Evolutionary conservation across 139 green algal species (phyloP).

Genomic region (Coccomyxa sp.): DNA sequence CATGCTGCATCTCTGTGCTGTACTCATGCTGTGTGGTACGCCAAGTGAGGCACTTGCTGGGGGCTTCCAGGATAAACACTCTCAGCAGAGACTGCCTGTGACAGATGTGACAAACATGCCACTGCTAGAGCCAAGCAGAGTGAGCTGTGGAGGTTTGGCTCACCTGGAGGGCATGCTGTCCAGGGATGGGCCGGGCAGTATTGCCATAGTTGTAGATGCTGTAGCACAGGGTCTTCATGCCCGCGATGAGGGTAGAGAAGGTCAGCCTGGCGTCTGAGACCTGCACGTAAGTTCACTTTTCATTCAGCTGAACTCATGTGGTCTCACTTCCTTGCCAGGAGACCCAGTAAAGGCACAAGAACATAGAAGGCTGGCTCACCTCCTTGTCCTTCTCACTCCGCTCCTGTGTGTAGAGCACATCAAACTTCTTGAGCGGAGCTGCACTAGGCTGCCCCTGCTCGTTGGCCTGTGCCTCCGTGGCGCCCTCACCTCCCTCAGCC

Average conservation of each 20-base stretch:
- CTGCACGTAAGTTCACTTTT: conserved; percentile 9
- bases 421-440: no score
- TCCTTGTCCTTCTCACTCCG: background rate
- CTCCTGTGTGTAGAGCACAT: background rate
- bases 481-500: no score
- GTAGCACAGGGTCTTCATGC: conserved; percentile 67
- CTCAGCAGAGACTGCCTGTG: no score
- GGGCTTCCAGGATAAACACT: no score
- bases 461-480: no score
- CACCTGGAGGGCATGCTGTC: background rate
- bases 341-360: background rate
- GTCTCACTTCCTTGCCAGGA: background rate
- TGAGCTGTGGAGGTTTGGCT: background rate
- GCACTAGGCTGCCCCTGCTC: no score
- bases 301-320: background rate
- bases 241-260: conserved; percentile 56
- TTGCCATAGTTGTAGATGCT: conserved; percentile 52
- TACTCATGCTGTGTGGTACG: no score
- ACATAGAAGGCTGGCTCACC: background rate
- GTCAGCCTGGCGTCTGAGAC: conserved; percentile 30
- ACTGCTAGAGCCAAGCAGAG: no score
- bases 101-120: no score
- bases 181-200: background rate
- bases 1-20: no score
- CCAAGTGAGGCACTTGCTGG: no score